These are phyloP conservation scores for Didymella arachidicola DNA, from an alignment of 2,329 filamentous ascomycete species.

Conservation along the genomic window DNA sequence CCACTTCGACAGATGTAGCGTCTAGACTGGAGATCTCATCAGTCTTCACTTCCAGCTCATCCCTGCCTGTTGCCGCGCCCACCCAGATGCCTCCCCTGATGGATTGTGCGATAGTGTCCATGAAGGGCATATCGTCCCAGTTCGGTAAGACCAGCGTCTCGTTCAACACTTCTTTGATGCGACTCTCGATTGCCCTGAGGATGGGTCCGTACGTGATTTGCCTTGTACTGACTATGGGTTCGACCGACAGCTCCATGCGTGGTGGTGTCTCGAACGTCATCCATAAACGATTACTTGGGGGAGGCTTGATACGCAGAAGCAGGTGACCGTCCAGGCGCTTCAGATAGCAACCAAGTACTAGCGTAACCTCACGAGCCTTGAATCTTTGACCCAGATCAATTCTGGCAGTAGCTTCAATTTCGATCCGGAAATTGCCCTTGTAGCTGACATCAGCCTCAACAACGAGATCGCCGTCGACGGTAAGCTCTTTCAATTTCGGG, in stretches of 20 bases:
- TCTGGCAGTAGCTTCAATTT: conserved; percentile 90
- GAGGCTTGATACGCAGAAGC: conserved; percentile 87
- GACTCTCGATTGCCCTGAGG: conserved; percentile 89
- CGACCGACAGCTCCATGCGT: conserved; percentile 91
- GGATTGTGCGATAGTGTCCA: conserved; percentile 76
- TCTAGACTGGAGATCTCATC: conserved; percentile 20
- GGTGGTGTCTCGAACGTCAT: conserved; percentile 93
- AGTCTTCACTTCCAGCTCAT: conserved; percentile 24
- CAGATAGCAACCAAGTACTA: conserved; percentile 84
- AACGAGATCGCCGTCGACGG: conserved; percentile 87
- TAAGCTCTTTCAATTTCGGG: conserved; percentile 84
- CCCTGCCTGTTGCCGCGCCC: conserved; percentile 34
- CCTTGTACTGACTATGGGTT: conserved; percentile 92
- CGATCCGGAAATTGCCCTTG: conserved; percentile 85
- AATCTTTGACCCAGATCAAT: conserved; percentile 89
- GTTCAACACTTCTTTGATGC: conserved; percentile 91
- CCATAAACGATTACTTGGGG: conserved; percentile 96
- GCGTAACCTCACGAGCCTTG: conserved; percentile 87
- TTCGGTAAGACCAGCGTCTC: conserved; percentile 92
- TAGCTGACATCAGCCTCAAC: conserved; percentile 90
- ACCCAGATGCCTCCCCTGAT: conserved; percentile 88
- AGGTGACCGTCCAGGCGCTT: conserved; percentile 86
- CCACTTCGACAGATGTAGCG: conserved; percentile 27
- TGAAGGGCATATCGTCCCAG: conserved; percentile 96
- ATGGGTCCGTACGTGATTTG: conserved; percentile 96